A percentile compares a stretch with the other conserved stretches of the same genome.
These are phyloP conservation scores for Byssochlamys sp. DNA, from an alignment of 2,329 filamentous ascomycete genomes.

Conservation along the genomic window DNA sequence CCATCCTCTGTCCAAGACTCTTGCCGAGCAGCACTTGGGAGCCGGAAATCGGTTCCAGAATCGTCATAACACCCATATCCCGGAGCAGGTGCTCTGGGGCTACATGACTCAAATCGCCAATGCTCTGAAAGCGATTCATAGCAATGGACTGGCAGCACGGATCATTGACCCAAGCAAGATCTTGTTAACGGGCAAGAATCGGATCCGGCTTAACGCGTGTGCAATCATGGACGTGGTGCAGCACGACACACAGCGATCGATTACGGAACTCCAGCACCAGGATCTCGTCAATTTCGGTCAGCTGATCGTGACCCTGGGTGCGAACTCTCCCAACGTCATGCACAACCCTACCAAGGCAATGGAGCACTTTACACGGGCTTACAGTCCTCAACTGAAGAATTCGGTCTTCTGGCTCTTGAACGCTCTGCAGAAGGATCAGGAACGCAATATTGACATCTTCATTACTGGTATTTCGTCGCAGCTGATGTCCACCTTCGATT, in stretches of 20 bases:
- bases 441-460: slow-evolving; percentile 66
- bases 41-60: slow-evolving; percentile 31
- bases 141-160: slow-evolving; percentile 68
- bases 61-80: slow-evolving; percentile 43
- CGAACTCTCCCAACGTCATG: slow-evolving; percentile 51
- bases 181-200: slow-evolving; percentile 79
- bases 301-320: slow-evolving; percentile 72
- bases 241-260: slow-evolving; percentile 58
- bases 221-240: slow-evolving; percentile 82
- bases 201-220: slow-evolving; percentile 78
- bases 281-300: slow-evolving; percentile 78
- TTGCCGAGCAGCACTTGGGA: slow-evolving; percentile 64
- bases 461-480: slow-evolving; percentile 69
- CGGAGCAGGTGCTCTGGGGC: slow-evolving; percentile 74
- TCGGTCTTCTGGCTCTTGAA: slow-evolving; percentile 73
- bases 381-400: slow-evolving; percentile 68
- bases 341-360: slow-evolving; percentile 60
- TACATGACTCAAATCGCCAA: slow-evolving; percentile 88
- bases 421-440: slow-evolving; percentile 52
- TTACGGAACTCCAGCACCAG: slow-evolving; percentile 73
- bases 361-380: slow-evolving; percentile 66
- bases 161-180: slow-evolving; percentile 83
- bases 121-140: slow-evolving; percentile 77
- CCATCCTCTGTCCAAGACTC: slow-evolving; percentile 78
- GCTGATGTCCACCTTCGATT: slow-evolving; percentile 65